Evolutionary conservation across 2,329 filamentous ascomycete species (phyloP).

Genomic region (Calonectria pteridis): DNA sequence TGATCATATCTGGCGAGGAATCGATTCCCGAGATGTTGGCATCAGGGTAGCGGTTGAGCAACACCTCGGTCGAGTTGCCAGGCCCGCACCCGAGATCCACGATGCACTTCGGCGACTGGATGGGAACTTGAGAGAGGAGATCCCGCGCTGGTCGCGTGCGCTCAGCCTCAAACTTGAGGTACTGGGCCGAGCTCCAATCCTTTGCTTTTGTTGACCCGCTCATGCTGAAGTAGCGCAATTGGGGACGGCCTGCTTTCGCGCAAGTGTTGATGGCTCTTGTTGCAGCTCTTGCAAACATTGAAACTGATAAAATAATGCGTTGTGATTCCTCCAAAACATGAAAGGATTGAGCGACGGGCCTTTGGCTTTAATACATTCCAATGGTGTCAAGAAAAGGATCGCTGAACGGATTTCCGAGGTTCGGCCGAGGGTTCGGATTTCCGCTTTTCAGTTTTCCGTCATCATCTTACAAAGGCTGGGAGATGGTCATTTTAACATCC

Average conservation of each 20-base stretch:
- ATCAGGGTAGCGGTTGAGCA: slow-evolving; percentile 60
- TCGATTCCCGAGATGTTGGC: slow-evolving; percentile 65
- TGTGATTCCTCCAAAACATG: background rate
- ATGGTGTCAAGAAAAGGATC: background rate
- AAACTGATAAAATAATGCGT: background rate
- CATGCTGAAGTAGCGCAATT: background rate
- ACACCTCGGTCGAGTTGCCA: slow-evolving; percentile 67
- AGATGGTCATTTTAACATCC: background rate
- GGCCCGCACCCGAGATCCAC: slow-evolving; percentile 72
- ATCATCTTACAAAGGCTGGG: background rate
- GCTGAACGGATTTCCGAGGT: slow-evolving; percentile 7
- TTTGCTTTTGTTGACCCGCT: slow-evolving; percentile 29
- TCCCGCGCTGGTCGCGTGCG: slow-evolving; percentile 67
- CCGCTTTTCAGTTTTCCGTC: background rate
- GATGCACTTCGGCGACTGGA: slow-evolving; percentile 56
- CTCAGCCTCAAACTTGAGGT: slow-evolving; percentile 66
- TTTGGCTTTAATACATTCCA: background rate
- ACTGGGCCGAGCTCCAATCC: slow-evolving; percentile 67
- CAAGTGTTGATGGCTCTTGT: background rate
- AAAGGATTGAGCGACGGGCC: background rate
- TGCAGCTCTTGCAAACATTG: background rate
- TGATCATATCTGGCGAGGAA: slow-evolving; percentile 67
- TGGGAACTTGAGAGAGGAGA: slow-evolving; percentile 61
- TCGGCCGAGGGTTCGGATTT: slow-evolving; percentile 11
- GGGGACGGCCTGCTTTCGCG: background rate